Evolutionary conservation across 805 yeast species (phyloP).

Genomic region (Spathaspora hagerdaliae): DNA sequence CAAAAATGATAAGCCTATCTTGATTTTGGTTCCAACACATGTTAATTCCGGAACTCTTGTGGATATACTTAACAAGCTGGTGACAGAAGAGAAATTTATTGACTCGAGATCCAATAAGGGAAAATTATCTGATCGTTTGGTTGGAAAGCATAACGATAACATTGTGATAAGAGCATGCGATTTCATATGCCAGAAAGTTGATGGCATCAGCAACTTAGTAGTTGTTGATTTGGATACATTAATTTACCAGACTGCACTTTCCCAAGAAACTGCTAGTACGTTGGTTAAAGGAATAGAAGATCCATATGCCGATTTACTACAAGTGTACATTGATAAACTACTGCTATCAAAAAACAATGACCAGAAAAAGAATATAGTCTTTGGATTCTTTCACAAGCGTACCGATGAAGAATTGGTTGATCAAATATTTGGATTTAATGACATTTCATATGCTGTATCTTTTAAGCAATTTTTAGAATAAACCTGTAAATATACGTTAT

Average conservation of each 20-base stretch:
- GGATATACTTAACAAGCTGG: background rate
- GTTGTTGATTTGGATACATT: constrained; percentile 17
- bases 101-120: background rate
- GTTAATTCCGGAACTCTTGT: constrained; percentile 3
- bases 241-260: constrained; percentile 18
- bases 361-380: background rate
- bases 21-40: constrained; percentile 16
- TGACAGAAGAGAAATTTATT: background rate
- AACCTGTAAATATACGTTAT: no score
- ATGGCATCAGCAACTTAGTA: constrained; percentile 10
- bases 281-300: constrained; percentile 15
- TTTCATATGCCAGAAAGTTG: constrained; percentile 11
- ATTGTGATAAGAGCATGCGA: constrained; percentile 10
- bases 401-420: background rate
- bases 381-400: background rate
- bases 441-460: background rate
- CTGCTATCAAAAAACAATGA: background rate
- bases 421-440: constrained; percentile 3
- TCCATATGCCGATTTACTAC: constrained; percentile 16
- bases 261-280: background rate
- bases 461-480: background rate
- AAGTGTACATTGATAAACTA: constrained; percentile 14
- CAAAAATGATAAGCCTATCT: constrained; percentile 6
- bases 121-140: background rate
- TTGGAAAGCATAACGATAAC: background rate